A percentile compares a stretch with the other conserved stretches of the same genome.
Conservation (phyloP, 2,329 filamentous ascomycete species). For the Colletotrichum chlorophyti region DNA sequence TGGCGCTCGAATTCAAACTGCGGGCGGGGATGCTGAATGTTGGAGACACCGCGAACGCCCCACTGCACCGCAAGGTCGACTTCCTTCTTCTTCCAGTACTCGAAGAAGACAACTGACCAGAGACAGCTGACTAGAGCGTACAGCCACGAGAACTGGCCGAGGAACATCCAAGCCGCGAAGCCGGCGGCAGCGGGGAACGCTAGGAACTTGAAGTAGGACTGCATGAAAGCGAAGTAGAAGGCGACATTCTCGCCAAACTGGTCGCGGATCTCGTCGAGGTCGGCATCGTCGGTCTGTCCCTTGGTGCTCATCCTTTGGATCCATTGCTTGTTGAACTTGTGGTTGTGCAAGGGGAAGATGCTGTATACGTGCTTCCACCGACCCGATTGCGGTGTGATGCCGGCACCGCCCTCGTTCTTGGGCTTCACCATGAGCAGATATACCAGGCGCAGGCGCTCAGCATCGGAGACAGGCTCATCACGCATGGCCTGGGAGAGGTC, state of each 20-base stretch:
- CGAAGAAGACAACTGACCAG: constrained; percentile 91
- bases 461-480: constrained; percentile 81
- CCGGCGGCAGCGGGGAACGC: constrained; percentile 84
- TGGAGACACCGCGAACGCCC: constrained; percentile 85
- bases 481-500: constrained; percentile 73
- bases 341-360: constrained; percentile 82
- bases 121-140: constrained; percentile 81
- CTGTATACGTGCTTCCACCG: constrained; percentile 77
- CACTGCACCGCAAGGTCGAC: constrained; percentile 85
- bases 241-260: constrained; percentile 85
- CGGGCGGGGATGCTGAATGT: constrained; percentile 77
- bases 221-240: constrained; percentile 94
- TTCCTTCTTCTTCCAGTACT: constrained; percentile 96
- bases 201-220: constrained; percentile 87
- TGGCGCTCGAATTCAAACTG: constrained; percentile 84
- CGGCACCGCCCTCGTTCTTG: constrained; percentile 77
- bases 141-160: constrained; percentile 82
- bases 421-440: constrained; percentile 84
- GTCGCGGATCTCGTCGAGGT: constrained; percentile 78
- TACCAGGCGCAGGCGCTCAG: constrained; percentile 86
- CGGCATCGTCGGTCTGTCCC: constrained; percentile 68
- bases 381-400: constrained; percentile 72
- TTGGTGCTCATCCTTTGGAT: constrained; percentile 78
- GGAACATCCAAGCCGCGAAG: constrained; percentile 77
- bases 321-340: constrained; percentile 76